These are phyloP conservation scores for Panicum miliaceum DNA, from an alignment of 176 grass and related monocot genomes.

Conservation along the genomic window DNA sequence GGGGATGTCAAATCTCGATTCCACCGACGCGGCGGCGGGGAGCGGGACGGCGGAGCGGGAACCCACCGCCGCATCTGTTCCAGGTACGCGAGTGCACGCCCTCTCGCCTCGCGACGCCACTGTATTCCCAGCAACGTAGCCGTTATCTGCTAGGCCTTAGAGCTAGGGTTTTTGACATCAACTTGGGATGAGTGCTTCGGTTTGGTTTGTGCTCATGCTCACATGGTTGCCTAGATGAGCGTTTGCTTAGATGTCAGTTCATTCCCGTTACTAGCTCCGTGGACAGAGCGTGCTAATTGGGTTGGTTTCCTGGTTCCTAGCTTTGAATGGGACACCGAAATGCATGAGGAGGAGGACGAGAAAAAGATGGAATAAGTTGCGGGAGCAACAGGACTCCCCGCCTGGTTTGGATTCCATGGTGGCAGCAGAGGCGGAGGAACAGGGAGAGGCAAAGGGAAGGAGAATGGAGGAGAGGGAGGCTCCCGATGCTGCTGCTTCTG, in stretches of 20 bases:
- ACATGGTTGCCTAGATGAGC: background rate
- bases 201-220: background rate
- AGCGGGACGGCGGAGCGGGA: background rate
- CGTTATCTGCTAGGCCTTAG: background rate
- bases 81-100: constrained; percentile 10
- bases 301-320: background rate
- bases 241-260: background rate
- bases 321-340: background rate
- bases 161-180: constrained; percentile 18
- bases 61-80: background rate
- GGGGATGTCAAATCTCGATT: background rate
- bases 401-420: background rate
- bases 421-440: background rate
- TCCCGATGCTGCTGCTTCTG: background rate
- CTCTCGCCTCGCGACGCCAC: background rate
- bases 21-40: background rate
- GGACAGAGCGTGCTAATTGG: background rate
- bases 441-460: background rate
- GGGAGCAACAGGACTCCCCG: background rate
- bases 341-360: constrained; percentile 11
- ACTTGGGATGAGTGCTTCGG: background rate
- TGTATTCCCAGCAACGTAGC: background rate
- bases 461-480: background rate
- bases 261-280: background rate
- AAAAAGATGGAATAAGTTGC: background rate